Percentiles rank a stretch among this genome's conserved stretches.
Conservation (phyloP, 768 basidiomycete genomes). For the Ramaria rubella region DNA sequence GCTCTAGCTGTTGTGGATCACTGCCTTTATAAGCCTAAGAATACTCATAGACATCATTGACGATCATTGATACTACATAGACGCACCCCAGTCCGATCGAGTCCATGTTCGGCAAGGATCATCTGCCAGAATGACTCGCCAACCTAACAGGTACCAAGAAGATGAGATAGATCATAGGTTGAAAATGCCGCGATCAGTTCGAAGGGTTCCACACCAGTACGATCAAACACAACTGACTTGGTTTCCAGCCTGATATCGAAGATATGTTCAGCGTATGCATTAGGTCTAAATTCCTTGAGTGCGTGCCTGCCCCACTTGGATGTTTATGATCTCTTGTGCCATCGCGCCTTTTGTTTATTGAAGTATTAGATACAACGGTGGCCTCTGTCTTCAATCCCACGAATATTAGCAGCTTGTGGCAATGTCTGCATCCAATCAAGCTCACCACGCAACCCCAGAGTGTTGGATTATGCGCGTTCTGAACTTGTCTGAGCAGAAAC, state of each 20-base stretch:
- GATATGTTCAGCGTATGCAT: too few species aligned
- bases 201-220: background rate
- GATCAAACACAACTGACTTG: conserved; percentile 37
- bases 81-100: conserved; percentile 64
- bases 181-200: background rate
- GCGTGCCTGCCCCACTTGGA: conserved; percentile 60
- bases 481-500: too few species aligned
- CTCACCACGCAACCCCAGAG: too few species aligned
- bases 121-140: conserved; percentile 88
- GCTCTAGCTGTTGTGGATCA: conserved; percentile 66
- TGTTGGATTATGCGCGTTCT: too few species aligned
- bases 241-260: conserved; percentile 70
- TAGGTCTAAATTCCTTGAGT: conserved; percentile 12
- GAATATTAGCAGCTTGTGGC: too few species aligned
- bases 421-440: too few species aligned
- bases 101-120: conserved; percentile 81
- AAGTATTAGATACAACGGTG: too few species aligned
- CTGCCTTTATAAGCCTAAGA: conserved; percentile 60
- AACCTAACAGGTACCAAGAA: conserved; percentile 14
- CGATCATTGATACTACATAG: conserved; percentile 10
- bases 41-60: conserved; percentile 4
- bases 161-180: background rate
- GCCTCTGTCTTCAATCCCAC: too few species aligned
- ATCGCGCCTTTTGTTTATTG: conserved; percentile 26
- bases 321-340: conserved; percentile 77